phyloP scores from a whole-genome alignment of 2,329 filamentous ascomycete species.

The Stagonosporopsis tanaceti region DNA sequence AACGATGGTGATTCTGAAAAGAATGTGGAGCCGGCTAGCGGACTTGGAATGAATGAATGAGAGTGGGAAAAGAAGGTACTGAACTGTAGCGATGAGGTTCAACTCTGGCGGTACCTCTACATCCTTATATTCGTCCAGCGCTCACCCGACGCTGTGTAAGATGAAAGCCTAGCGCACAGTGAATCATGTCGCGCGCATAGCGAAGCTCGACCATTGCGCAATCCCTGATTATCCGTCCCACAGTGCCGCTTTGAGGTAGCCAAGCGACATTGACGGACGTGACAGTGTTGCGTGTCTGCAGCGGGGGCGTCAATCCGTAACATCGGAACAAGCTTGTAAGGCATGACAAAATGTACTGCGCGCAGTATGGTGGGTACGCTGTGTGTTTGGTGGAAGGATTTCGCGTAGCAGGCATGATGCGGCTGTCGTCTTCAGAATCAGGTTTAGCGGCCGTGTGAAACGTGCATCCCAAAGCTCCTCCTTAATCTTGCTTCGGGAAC shows the following conservation, averaged over 20 bases:
- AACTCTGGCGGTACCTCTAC: not conserved
- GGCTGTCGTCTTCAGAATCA: slow-evolving; percentile 15
- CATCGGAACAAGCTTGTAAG: not conserved
- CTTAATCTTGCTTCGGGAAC: slow-evolving; percentile 18
- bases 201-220: slow-evolving; percentile 14
- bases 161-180: slow-evolving; percentile 18
- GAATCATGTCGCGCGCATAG: slow-evolving; percentile 29
- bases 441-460: slow-evolving; percentile 31
- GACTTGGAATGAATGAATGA: slow-evolving; percentile 39
- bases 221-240: slow-evolving; percentile 22
- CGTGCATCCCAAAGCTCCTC: slow-evolving; percentile 26
- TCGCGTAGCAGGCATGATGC: slow-evolving; percentile 12
- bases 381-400: slow-evolving; percentile 5
- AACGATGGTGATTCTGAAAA: slow-evolving; percentile 39
- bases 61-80: slow-evolving; percentile 39
- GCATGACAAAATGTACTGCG: slow-evolving; percentile 14
- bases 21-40: slow-evolving; percentile 45
- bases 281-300: slow-evolving; percentile 26
- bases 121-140: slow-evolving; percentile 10
- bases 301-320: slow-evolving; percentile 24
- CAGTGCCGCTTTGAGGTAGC: slow-evolving; percentile 21
- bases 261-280: slow-evolving; percentile 39
- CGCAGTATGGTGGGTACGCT: slow-evolving; percentile 17
- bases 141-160: slow-evolving; percentile 6
- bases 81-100: slow-evolving; percentile 37